A percentile compares a stretch with the other conserved stretches of the same genome.
Evolutionary conservation across 2,329 filamentous ascomycete species (phyloP).

Genomic region (Diaporthe ampelina): DNA sequence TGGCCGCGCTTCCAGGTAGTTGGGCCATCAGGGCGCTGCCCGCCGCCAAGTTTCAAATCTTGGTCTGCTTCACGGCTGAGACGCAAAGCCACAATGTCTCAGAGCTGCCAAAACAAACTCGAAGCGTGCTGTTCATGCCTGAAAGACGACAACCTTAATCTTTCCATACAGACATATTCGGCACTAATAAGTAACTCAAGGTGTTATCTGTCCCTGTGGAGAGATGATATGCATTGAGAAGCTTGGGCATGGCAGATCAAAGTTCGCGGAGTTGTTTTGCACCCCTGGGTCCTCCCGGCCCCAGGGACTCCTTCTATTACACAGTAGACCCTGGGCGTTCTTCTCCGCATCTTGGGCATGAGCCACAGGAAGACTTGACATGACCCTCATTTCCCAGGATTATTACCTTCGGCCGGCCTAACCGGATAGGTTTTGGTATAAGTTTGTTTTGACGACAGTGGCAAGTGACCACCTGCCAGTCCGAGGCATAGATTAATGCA

Average conservation of each 20-base stretch:
- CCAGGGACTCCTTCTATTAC: neutral
- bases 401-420: neutral
- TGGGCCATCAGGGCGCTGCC: neutral
- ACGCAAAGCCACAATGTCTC: constrained; percentile 30
- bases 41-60: constrained; percentile 13
- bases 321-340: neutral
- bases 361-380: neutral
- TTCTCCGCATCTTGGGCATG: constrained; percentile 8
- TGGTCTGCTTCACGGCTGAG: constrained; percentile 24
- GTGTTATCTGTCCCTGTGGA: neutral
- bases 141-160: neutral
- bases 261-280: neutral
- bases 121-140: neutral
- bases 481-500: neutral
- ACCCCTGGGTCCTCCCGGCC: neutral
- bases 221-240: neutral
- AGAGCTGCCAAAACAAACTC: neutral
- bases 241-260: neutral
- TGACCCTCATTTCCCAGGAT: neutral
- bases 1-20: neutral
- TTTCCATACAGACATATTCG: neutral
- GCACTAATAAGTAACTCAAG: too few species aligned
- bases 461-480: neutral
- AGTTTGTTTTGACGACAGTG: neutral
- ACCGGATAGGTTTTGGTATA: neutral